These are phyloP conservation scores for Xylaria nigripes DNA, from an alignment of 495 filamentous ascomycete genomes.

Conservation along the genomic window DNA sequence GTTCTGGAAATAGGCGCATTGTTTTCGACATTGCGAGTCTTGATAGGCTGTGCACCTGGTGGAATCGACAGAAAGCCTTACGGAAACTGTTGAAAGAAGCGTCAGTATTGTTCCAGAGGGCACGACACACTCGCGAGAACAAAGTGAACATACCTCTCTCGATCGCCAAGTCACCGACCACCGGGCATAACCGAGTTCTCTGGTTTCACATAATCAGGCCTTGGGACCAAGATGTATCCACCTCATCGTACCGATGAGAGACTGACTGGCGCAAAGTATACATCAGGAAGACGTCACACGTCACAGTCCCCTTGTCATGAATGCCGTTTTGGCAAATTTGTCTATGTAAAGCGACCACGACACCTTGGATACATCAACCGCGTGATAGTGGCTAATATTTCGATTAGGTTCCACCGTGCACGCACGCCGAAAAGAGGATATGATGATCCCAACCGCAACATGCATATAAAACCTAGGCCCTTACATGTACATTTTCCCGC, in stretches of 20 bases:
- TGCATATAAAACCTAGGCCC: constrained; percentile 10
- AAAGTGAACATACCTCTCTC: not conserved
- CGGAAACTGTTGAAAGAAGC: not conserved
- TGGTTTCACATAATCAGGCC: not conserved
- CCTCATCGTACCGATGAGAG: not conserved
- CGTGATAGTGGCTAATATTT: constrained; percentile 5
- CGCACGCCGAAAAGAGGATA: constrained; percentile 4
- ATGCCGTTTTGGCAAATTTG: constrained; percentile 18
- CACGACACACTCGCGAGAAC: not conserved
- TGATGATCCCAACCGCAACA: constrained; percentile 1
- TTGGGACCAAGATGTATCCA: not conserved
- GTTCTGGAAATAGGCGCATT: not conserved
- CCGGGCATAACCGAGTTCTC: not conserved
- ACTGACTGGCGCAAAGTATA: constrained; percentile 13
- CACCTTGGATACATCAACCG: constrained; percentile 23
- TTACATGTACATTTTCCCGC: constrained; percentile 20
- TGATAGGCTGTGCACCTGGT: no score
- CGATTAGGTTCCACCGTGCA: constrained; percentile 6
- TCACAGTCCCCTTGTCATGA: constrained; percentile 17
- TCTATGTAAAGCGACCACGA: constrained; percentile 25
- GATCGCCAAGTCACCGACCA: not conserved
- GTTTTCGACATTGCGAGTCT: not conserved
- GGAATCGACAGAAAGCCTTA: not conserved
- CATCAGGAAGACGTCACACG: constrained; percentile 24
- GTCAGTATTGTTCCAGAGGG: not conserved